Base-by-base conservation (phyloP, 352 stramenopile genomes). In the Phytophthora pini region DNA sequence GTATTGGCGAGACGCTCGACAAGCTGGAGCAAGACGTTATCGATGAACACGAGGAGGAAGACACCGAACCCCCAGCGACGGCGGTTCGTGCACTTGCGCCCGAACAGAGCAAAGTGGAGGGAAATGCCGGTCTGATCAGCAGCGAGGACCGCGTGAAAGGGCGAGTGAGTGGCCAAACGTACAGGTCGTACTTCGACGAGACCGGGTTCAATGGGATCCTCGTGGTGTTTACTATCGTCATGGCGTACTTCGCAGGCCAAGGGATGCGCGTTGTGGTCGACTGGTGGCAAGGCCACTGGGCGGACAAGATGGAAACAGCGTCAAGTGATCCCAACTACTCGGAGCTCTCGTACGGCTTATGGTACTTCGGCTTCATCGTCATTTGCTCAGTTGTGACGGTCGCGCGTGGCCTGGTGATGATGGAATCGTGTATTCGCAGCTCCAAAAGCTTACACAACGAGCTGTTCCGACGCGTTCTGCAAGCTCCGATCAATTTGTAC, bases 401-500 rank as follows among this genome's bases (percentile, higher is more conserved):
- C 12, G 63, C 54, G 1, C 56, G 70, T 1, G 61, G 66, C 5
- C 34, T 81, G 1, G n/a, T 77, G 0, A 47, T 79, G 50, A 65
- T 72, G 53, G 61, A 74, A 17, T 49, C 56, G 7, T 81, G 65
- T 26, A 67, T 81, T 11, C 73, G 70, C 8, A 73, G 65, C 34
- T 62, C 70, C 0, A 61, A 56, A 11, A 72, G 55, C 29, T 26
- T 81, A 4, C 73, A 81, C 55, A 55, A 79, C 24, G 61, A 76
- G 15, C 26, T 77, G 26, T 81, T 81, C 47, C 54, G 59, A 12
- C 74, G 76, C 4, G 76, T 87, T 29, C 47, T 88, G 8, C 48
- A 29, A 6, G 79, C 79, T 9, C 71, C 77, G 1, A 51, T 87
- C 11, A 82, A 75, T 49, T 58, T 47, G 4, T 87, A 87, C 65